Percentiles rank a stretch among this genome's conserved stretches.
These are phyloP conservation scores for Aspergillus pseudoglaucus DNA, from an alignment of 2,329 filamentous ascomycete genomes.

Conservation along the genomic window DNA sequence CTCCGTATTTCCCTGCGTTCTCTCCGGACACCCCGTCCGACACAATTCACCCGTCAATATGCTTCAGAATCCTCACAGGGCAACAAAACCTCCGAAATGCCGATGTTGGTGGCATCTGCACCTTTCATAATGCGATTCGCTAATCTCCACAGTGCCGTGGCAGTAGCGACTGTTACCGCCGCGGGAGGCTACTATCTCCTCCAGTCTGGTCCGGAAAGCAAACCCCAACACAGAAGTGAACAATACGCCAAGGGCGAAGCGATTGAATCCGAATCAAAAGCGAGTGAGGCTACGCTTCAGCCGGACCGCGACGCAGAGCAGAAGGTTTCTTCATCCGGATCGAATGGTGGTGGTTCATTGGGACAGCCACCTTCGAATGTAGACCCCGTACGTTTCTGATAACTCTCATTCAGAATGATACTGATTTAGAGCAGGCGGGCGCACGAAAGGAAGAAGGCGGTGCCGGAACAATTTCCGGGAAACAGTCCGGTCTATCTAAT, in stretches of 20 bases:
- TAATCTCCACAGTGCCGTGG: not conserved
- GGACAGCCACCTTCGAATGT: not conserved
- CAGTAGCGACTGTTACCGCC: not conserved
- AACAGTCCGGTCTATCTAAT: constrained; percentile 49
- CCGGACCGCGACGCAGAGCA: not conserved
- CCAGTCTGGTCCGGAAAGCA: not conserved
- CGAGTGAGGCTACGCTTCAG: not conserved
- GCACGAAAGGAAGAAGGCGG: constrained; percentile 1
- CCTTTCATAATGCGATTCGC: not conserved
- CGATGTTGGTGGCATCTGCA: not conserved
- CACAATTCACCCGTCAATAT: not conserved
- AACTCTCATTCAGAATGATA: not conserved
- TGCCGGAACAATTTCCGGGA: constrained; percentile 36
- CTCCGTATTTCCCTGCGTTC: not conserved
- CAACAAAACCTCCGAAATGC: not conserved
- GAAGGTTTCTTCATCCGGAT: not conserved
- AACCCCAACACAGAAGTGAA: not conserved
- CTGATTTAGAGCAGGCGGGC: not conserved
- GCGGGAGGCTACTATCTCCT: not conserved
- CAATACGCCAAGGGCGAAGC: not conserved
- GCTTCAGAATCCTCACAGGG: not conserved
- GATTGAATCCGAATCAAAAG: not conserved
- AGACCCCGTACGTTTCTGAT: not conserved
- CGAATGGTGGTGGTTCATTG: not conserved
- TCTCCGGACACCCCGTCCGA: not conserved